Evolutionary conservation across 345 rosid genomes (phyloP), one percentile per base, ranked within the genome.

Genomic region (Boechera stricta): DNA sequence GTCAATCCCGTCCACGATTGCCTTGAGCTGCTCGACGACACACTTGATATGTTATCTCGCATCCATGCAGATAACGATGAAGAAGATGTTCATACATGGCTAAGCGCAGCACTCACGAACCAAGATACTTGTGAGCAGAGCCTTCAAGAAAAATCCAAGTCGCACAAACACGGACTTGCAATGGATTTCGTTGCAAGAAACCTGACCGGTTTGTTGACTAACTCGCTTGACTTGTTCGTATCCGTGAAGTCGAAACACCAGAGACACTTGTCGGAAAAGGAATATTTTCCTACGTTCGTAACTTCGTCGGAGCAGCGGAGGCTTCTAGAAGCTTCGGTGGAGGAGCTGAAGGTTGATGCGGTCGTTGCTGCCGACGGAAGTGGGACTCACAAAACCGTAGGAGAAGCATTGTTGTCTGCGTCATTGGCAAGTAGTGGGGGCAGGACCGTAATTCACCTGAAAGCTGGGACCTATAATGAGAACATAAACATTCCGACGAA

Each of bases 311-410:
- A 60, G 13, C 18, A 60, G 4, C 18, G 84, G 77, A 84, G 62
- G 79, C 86, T 87, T 74, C 83, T 87, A 42, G 86, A 84, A 70
- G 77, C 87, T 58, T 52, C 85, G 11, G 74, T 73, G 60, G 83
- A 51, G 52, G 89, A 84, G n/a, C 49, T 85, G n/a, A 52, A 64
- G 38, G 67, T 79, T 7, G 73, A 79, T 39, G 86, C 86, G 5
- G 86, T 87, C 74, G 91, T 87, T 71, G 86, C 88, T 12, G 49
- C 55, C 58, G 87, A 87, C 32, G 91, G 91, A 36, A 85, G 81
- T 42, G 89, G 89, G 36, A 85, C 89, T 1, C 91, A 87, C 31
- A 78, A 64, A 66, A 87, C 67, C 24, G 10, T 85, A 13, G 79
- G 78, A 31, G 86, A 84, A 54, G 91, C 91, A 0, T 59, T 86